Evolutionary conservation across 2,329 filamentous ascomycete species (phyloP), one percentile per base, ranked within the genome.

Genomic region (Ascochyta lentis): DNA sequence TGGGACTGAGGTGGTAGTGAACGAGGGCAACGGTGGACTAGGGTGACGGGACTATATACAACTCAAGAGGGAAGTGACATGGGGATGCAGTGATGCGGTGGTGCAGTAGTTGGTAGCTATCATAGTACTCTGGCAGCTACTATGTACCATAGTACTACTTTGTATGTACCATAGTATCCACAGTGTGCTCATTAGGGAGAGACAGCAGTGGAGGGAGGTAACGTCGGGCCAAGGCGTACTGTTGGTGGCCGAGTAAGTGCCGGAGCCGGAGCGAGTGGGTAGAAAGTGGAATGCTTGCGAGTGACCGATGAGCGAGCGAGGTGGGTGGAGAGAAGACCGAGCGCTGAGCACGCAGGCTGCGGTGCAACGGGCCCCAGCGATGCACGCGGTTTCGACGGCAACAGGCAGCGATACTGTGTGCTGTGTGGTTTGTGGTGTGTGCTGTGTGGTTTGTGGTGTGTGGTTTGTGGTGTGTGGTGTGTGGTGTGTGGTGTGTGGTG

Each of bases 201-300:
- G 44, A 55, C 39, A 58, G 58, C 43, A 42, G 38, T 35, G 27
- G 31, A 9, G 37, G 44, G 34, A 10, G 13, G 35, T 33, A 41
- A 23, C 19, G 16, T 33, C 34, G 27, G 23, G 41, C 52, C 52
- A 49, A 50, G 53, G 49, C 48, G 54, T 58, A 55, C 55, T 58
- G 19, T 60, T 55, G 40, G 33, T 3, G 53, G 8, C 58, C 58
- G 58, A 58, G 39, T 24, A 46, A 58, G 51, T 31, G 55, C 58
- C 58, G 58, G 50, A 51, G 58, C 51, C 55, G 58, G 58, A 40
- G 48, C 49, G 55, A 56, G 53, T 44, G 19, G 19, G 19, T 19
- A 19, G 19, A 19, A 42, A 10, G 42, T 45, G 46, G 45, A 54
- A 48, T 58, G 55, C 29, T 27, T 54, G 51, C 53, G 53, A 45